Conservation (phyloP, 1,139 yeast genomes). For the Arxiozyma telluris region DNA sequence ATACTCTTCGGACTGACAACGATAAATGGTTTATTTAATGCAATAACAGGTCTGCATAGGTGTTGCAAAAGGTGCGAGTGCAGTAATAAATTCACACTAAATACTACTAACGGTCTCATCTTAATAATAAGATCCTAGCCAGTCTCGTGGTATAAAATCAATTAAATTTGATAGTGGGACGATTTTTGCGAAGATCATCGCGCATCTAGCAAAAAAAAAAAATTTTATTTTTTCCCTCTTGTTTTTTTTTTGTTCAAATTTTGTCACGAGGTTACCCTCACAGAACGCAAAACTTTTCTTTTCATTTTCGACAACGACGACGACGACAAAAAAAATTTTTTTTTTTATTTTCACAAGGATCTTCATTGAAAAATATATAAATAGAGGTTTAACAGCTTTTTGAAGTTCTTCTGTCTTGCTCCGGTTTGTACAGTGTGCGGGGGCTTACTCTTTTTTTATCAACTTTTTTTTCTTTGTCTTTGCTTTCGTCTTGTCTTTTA, state of each 20-base stretch:
- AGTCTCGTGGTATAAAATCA: not conserved
- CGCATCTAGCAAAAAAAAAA: not conserved
- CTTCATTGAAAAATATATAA: constrained; percentile 1
- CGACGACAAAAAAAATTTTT: not conserved
- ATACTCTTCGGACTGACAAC: no score
- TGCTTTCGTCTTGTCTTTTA: not conserved
- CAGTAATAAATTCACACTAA: not conserved
- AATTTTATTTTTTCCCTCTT: no score
- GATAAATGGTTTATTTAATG: no score
- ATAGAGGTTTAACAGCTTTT: not conserved
- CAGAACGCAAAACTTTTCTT: not conserved
- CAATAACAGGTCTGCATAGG: no score
- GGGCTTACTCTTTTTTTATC: not conserved
- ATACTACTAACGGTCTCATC: not conserved
- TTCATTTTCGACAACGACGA: not conserved
- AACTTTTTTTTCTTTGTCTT: not conserved
- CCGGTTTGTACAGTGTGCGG: no score
- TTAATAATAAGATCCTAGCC: not conserved
- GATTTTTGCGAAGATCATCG: not conserved
- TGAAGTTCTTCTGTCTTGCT: not conserved
- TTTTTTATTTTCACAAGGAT: not conserved
- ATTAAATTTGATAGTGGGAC: no score
- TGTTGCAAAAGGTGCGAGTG: no score
- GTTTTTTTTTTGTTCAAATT: no score
- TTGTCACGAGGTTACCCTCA: constrained; percentile 1